Conservation (phyloP, 257 asterid genomes). For the Cruciata laevipes region DNA sequence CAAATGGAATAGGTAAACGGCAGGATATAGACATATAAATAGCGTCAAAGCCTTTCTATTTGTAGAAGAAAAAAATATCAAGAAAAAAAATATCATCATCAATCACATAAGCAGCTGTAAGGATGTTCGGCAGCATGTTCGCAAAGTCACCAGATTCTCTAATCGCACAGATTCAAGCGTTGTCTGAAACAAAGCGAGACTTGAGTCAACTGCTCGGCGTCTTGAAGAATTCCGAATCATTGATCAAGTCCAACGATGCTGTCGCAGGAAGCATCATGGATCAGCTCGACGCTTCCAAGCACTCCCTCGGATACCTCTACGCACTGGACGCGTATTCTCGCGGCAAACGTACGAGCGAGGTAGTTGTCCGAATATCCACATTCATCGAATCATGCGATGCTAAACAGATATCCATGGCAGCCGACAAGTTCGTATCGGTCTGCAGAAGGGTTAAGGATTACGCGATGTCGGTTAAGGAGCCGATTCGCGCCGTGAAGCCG, state of each 20-base stretch:
- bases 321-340: conserved; percentile 64
- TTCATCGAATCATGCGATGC: conserved; percentile 57
- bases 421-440: conserved; percentile 68
- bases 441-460: conserved; percentile 81
- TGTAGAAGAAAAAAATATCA: background rate
- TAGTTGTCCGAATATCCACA: conserved; percentile 47
- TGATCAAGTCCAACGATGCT: conserved; percentile 51
- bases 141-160: conserved; percentile 46
- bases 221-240: conserved; percentile 65
- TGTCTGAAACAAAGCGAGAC: conserved; percentile 46
- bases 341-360: conserved; percentile 49
- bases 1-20: too few species aligned
- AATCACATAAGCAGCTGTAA: conserved; percentile 18
- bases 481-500: conserved; percentile 80
- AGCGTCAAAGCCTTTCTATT: background rate
- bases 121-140: conserved; percentile 21
- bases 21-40: too few species aligned
- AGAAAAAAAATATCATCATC: too few species aligned
- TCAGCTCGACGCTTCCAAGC: conserved; percentile 62
- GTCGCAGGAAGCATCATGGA: too few species aligned
- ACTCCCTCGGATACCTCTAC: conserved; percentile 83
- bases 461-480: conserved; percentile 52
- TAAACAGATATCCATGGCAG: conserved; percentile 71
- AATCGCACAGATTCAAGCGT: conserved; percentile 70
- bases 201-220: conserved; percentile 55